Conservation (phyloP, 768 basidiomycete genomes). For the Tephrocybe sp. region DNA sequence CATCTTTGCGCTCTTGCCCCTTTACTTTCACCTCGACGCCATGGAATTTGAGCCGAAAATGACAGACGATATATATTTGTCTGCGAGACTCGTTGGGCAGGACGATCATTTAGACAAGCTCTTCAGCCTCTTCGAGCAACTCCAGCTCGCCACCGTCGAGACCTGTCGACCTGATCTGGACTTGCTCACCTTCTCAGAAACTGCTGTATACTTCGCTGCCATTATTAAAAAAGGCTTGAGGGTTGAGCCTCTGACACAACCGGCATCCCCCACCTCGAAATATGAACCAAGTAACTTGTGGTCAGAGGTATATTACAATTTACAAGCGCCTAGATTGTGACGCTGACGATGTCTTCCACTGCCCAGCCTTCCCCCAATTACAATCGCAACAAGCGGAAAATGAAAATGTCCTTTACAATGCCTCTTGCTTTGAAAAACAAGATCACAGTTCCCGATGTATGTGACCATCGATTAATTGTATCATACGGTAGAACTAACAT, state of each 20-base stretch:
- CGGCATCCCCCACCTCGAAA: too few relatives aligned
- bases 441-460: too few relatives aligned
- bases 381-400: background rate
- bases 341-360: too few relatives aligned
- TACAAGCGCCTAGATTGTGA: too few relatives aligned
- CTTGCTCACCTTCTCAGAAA: constrained; percentile 39
- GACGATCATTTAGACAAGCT: constrained; percentile 39
- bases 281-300: too few relatives aligned
- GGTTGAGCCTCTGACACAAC: too few relatives aligned
- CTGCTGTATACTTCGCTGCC: constrained; percentile 41
- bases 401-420: too few relatives aligned
- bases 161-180: constrained; percentile 35
- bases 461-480: too few relatives aligned
- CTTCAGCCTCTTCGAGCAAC: constrained; percentile 33
- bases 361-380: background rate
- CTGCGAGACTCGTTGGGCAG: constrained; percentile 32
- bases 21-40: background rate
- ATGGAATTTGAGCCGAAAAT: too few relatives aligned
- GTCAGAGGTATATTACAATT: too few relatives aligned
- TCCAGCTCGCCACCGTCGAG: constrained; percentile 43
- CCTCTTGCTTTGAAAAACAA: too few relatives aligned
- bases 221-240: constrained; percentile 22
- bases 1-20: background rate
- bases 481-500: too few relatives aligned
- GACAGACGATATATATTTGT: constrained; percentile 19